Percentiles rank a stretch among this genome's conserved stretches.
These are phyloP conservation scores for Medakamo hakoo DNA, from an alignment of 139 green algal species.

Conservation along the genomic window DNA sequence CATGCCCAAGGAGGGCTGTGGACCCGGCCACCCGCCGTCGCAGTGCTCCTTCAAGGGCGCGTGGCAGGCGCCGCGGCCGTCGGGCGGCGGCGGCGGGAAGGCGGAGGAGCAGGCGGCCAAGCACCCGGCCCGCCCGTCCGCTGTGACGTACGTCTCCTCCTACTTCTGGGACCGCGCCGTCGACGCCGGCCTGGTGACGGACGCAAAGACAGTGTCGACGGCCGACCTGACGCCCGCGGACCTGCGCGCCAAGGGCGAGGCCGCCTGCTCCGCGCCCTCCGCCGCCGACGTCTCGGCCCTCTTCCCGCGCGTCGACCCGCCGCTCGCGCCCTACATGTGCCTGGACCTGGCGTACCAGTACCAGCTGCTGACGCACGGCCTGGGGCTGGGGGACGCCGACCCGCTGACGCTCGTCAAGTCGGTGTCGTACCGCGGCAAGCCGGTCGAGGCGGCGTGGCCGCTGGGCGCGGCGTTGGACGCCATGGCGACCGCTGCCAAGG, in stretches of 20 bases:
- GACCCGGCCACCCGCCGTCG: conserved; percentile 31
- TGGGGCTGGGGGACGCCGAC: conserved; percentile 33
- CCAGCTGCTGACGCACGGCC: conserved; percentile 72
- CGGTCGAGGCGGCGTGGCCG: conserved; percentile 80
- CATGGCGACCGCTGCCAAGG: too few species aligned
- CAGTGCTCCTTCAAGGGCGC: conserved; percentile 85
- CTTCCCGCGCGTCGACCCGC: conserved; percentile 16
- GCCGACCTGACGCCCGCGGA: conserved; percentile 17
- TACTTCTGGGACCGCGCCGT: conserved; percentile 89
- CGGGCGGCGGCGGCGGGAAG: conserved; percentile 10
- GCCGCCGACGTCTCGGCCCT: conserved; percentile 6
- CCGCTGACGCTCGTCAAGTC: conserved; percentile 40
- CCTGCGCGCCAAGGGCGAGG: conserved; percentile 26
- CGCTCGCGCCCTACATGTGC: conserved; percentile 72
- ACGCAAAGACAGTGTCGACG: conserved; percentile 16
- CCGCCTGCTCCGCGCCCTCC: conserved; percentile 20
- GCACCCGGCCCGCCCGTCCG: conserved; percentile 12
- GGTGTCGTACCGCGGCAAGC: conserved; percentile 52
- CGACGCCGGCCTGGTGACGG: conserved; percentile 27
- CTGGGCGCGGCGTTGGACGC: conserved; percentile 74
- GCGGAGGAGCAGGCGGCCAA: too few species aligned
- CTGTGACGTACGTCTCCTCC: conserved; percentile 75
- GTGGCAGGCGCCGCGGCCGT: conserved; percentile 48
- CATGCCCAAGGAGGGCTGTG: conserved; percentile 19
- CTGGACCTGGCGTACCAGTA: conserved; percentile 78